These are phyloP conservation scores for Penicillium lividum DNA, from an alignment of 495 filamentous ascomycete genomes.

Conservation along the genomic window DNA sequence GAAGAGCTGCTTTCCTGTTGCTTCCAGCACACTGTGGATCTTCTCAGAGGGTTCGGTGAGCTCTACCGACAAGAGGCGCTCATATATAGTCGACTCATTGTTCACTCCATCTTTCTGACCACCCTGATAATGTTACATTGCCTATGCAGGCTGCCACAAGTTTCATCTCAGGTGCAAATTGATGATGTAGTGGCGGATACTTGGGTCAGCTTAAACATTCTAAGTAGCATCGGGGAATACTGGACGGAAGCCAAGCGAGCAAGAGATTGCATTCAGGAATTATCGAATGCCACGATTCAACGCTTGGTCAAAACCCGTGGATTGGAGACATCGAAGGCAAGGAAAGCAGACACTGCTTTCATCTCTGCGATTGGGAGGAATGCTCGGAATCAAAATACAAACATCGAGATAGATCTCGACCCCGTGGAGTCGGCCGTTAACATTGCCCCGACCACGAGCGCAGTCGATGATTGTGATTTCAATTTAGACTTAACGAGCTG, in stretches of 20 bases:
- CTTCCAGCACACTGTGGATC: constrained; percentile 38
- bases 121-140: constrained; percentile 46
- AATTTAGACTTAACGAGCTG: constrained; percentile 24
- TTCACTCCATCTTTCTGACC: constrained; percentile 44
- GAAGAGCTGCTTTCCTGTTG: constrained; percentile 35
- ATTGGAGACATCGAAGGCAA: constrained; percentile 10
- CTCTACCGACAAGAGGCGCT: constrained; percentile 38
- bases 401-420: neutral
- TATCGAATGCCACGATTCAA: constrained; percentile 40
- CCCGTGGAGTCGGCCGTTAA: constrained; percentile 15
- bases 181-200: constrained; percentile 40
- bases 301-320: constrained; percentile 34
- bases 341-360: neutral
- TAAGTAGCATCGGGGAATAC: constrained; percentile 50
- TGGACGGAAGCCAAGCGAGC: constrained; percentile 47
- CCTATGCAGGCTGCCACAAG: constrained; percentile 39
- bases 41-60: constrained; percentile 35
- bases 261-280: constrained; percentile 44
- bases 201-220: constrained; percentile 40
- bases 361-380: neutral
- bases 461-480: constrained; percentile 16
- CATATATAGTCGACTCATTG: constrained; percentile 40
- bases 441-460: constrained; percentile 8
- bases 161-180: constrained; percentile 36
- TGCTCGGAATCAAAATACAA: neutral